Conservation (phyloP, 192 early-diverging fungal genomes). For the Endogone sp. region DNA sequence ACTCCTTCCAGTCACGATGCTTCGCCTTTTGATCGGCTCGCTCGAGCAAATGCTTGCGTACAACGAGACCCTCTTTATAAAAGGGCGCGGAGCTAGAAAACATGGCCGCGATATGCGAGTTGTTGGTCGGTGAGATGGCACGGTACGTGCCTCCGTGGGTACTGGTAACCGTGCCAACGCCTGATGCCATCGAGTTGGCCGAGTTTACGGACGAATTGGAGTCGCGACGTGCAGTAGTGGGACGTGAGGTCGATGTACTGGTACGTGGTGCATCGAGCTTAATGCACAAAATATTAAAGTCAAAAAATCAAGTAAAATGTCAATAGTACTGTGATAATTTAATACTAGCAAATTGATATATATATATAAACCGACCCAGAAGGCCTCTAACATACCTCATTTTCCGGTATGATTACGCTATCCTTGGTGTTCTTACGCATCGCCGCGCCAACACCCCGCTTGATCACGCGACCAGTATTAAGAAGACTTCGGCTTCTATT, state of each 20-base stretch:
- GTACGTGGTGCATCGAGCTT: no score
- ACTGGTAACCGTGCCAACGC: background rate
- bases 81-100: slow-evolving; percentile 29
- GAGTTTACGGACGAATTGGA: slow-evolving; percentile 25
- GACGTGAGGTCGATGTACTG: background rate
- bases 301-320: no score
- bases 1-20: slow-evolving; percentile 83
- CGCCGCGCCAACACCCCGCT: no score
- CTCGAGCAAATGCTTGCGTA: slow-evolving; percentile 85
- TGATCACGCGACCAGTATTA: no score
- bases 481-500: no score
- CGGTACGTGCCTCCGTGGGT: background rate
- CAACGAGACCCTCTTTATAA: slow-evolving; percentile 71
- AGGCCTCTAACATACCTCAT: no score
- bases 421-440: no score
- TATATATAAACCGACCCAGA: no score
- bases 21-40: slow-evolving; percentile 72
- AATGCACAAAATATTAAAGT: no score
- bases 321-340: no score
- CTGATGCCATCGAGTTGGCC: slow-evolving; percentile 5
- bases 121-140: slow-evolving; percentile 4
- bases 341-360: no score
- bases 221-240: slow-evolving; percentile 8
- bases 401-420: no score
- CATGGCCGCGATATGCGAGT: background rate